phyloP scores from a whole-genome alignment of 768 basidiomycete species.

The Suillus lakei region DNA sequence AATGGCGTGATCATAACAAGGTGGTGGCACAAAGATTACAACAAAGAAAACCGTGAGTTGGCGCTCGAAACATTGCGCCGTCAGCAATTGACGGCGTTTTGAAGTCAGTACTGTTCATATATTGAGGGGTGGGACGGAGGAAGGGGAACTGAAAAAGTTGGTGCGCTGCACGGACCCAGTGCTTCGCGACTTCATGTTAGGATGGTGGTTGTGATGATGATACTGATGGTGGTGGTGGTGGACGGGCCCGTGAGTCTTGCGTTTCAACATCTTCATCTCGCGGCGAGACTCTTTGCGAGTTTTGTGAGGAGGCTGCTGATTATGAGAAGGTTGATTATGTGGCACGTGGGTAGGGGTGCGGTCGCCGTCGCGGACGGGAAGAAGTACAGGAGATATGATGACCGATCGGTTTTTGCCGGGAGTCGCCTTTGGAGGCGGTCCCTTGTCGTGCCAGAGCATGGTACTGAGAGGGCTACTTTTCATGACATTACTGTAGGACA shows the following conservation, averaged over 20 bases:
- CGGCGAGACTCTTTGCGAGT: slow-evolving; percentile 65
- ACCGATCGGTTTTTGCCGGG: slow-evolving; percentile 34
- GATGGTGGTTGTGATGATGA: slow-evolving; percentile 61
- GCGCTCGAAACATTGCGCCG: background rate
- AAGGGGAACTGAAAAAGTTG: slow-evolving; percentile 41
- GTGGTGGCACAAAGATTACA: slow-evolving; percentile 8
- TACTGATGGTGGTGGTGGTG: slow-evolving; percentile 51
- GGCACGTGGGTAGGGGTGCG: slow-evolving; percentile 53
- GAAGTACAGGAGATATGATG: slow-evolving; percentile 54
- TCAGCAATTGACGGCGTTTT: background rate
- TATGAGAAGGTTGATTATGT: slow-evolving; percentile 40
- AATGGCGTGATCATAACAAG: background rate
- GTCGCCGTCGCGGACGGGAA: slow-evolving; percentile 59
- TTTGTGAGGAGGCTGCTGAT: slow-evolving; percentile 51
- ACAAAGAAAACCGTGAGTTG: background rate
- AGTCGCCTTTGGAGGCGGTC: slow-evolving; percentile 21
- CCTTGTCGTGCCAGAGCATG: slow-evolving; percentile 54
- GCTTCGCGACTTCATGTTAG: slow-evolving; percentile 66
- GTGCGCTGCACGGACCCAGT: slow-evolving; percentile 58
- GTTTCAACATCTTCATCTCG: slow-evolving; percentile 71
- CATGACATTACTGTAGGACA: slow-evolving; percentile 46
- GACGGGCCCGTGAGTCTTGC: slow-evolving; percentile 53
- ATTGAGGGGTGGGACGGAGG: slow-evolving; percentile 33
- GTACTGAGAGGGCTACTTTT: slow-evolving; percentile 59
- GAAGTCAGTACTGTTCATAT: slow-evolving; percentile 20